Percentiles rank a stretch among this genome's conserved stretches.
Conservation (phyloP, 73 alveolate species). For the Paramecium pentaurelia region DNA sequence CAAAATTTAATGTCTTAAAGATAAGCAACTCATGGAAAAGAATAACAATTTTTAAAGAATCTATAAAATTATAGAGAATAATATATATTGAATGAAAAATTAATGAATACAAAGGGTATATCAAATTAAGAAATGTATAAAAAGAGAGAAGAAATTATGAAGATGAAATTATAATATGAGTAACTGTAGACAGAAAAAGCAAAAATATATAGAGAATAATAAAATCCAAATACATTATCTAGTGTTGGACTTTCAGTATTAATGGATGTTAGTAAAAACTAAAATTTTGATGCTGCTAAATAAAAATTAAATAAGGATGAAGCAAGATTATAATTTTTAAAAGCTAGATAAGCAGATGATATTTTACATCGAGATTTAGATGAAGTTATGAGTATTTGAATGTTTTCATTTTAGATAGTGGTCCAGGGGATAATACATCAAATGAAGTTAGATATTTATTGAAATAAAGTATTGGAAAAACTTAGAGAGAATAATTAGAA, state of each 20-base stretch:
- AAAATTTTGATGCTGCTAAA: conserved; percentile 22
- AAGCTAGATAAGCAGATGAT: conserved; percentile 26
- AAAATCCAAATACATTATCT: neutral
- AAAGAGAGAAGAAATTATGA: conserved; percentile 2
- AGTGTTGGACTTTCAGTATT: conserved; percentile 19
- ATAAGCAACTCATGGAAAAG: conserved; percentile 4
- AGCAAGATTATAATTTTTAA: conserved; percentile 22
- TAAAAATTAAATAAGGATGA: neutral
- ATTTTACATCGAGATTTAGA: neutral
- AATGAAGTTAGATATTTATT: neutral
- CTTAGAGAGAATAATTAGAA: conserved; percentile 8
- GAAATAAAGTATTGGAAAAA: neutral
- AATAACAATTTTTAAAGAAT: neutral
- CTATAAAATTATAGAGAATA: conserved; percentile 9
- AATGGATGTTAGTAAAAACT: neutral
- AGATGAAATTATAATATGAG: neutral
- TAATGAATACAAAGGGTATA: neutral
- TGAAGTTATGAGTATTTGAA: conserved; percentile 6
- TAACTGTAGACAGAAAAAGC: conserved; percentile 37
- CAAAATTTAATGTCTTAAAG: neutral
- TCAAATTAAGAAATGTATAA: neutral
- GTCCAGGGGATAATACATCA: conserved; percentile 17
- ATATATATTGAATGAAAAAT: neutral
- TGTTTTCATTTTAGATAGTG: neutral
- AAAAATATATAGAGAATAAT: neutral